Conservation (phyloP, 495 filamentous ascomycete genomes). For the Elasticomyces elasticus region DNA sequence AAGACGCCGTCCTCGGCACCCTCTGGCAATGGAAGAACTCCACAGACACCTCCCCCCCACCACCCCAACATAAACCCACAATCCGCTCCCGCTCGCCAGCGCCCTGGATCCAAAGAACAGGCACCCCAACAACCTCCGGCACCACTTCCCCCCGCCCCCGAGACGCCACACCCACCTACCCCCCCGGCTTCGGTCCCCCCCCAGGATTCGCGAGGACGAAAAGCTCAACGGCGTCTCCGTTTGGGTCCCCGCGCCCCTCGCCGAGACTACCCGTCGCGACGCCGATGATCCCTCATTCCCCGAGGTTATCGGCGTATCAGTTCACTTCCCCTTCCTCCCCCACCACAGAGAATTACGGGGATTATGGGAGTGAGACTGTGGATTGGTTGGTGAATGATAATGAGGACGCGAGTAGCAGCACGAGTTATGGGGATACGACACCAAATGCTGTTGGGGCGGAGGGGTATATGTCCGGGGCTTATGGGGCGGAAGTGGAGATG, state of each 20-base stretch:
- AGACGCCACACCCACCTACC: conserved; percentile 66
- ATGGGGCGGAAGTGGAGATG: too few relatives aligned
- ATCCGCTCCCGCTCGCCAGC: conserved; percentile 85
- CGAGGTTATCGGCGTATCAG: conserved; percentile 86
- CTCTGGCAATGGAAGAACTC: conserved; percentile 85
- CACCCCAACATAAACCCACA: conserved; percentile 55
- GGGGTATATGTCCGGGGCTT: too few relatives aligned
- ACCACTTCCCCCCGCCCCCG: conserved; percentile 59
- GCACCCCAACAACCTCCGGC: conserved; percentile 60
- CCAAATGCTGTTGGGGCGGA: too few relatives aligned
- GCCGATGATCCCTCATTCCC: conserved; percentile 89
- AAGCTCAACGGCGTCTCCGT: conserved; percentile 75
- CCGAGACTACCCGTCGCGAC: conserved; percentile 83
- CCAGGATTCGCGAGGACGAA: conserved; percentile 61
- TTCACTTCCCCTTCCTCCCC: conserved; percentile 71
- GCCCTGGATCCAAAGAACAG: conserved; percentile 76
- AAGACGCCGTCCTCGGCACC: conserved; percentile 83
- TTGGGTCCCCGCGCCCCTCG: conserved; percentile 87
- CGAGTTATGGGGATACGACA: conserved; percentile 65
- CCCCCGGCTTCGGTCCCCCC: conserved; percentile 67
- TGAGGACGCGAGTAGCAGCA: conserved; percentile 64
- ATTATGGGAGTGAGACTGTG: conserved; percentile 84
- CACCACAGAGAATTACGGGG: conserved; percentile 76
- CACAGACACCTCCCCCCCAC: conserved; percentile 66
- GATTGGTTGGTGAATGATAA: conserved; percentile 94